Percentiles rank a stretch among this genome's conserved stretches.
Conservation (phyloP, 495 filamentous ascomycete genomes). For the Baudoinia panamericana region DNA sequence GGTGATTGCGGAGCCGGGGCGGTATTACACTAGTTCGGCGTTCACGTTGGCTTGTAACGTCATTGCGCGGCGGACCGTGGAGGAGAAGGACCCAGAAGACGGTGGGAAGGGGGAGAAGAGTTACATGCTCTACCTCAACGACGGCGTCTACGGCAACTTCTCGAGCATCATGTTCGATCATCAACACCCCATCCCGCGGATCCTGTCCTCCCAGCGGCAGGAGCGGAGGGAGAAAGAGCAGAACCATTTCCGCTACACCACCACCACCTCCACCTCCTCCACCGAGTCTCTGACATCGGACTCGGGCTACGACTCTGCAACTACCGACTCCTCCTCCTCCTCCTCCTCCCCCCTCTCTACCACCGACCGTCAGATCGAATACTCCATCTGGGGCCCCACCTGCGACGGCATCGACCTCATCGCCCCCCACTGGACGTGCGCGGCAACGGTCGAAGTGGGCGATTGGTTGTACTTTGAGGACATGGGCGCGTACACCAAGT, state of each 20-base stretch:
- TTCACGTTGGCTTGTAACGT: slow-evolving; percentile 89
- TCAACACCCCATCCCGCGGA: slow-evolving; percentile 73
- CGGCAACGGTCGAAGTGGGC: slow-evolving; percentile 65
- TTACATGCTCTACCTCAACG: slow-evolving; percentile 95
- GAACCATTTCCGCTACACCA: slow-evolving; percentile 32
- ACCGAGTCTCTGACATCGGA: slow-evolving; percentile 15
- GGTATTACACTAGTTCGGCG: slow-evolving; percentile 85
- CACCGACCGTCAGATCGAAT: slow-evolving; percentile 36
- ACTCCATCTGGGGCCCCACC: slow-evolving; percentile 96
- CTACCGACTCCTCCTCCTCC: not conserved
- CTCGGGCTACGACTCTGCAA: slow-evolving; percentile 17
- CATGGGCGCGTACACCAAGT: slow-evolving; percentile 97
- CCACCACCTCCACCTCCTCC: slow-evolving; percentile 3
- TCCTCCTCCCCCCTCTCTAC: too few relatives aligned
- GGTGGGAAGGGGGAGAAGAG: slow-evolving; percentile 43
- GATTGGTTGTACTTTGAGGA: slow-evolving; percentile 98
- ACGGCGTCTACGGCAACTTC: slow-evolving; percentile 96
- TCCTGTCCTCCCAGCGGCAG: slow-evolving; percentile 46
- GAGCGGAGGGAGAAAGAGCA: too few relatives aligned
- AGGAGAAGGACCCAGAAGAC: too few relatives aligned
- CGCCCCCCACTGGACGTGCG: slow-evolving; percentile 57
- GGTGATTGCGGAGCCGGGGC: slow-evolving; percentile 90
- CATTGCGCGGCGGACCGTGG: slow-evolving; percentile 85
- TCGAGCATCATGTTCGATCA: slow-evolving; percentile 98
- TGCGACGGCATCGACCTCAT: slow-evolving; percentile 97